Evolutionary conservation across 352 stramenopile genomes (phyloP).

Genomic region (Pythium vanterpoolii): DNA sequence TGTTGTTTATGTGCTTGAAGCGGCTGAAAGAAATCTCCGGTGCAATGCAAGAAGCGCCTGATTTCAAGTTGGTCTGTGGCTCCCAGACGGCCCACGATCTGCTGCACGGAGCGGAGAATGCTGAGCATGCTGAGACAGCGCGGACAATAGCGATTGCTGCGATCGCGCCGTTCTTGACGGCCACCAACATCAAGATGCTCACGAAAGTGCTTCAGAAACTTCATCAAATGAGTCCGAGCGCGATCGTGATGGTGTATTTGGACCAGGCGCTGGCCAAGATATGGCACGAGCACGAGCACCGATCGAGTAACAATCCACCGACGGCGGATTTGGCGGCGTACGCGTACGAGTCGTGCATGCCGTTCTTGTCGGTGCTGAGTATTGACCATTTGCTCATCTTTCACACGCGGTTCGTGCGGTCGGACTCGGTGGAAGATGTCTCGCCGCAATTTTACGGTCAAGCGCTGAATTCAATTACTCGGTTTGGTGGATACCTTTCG

Average conservation of each 20-base stretch:
- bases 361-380: slow-evolving; percentile 58
- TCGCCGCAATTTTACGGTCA: slow-evolving; percentile 54
- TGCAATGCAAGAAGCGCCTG: slow-evolving; percentile 14
- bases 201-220: slow-evolving; percentile 76
- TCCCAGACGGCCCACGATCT: slow-evolving; percentile 36
- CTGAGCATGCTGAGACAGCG: slow-evolving; percentile 3
- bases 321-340: slow-evolving; percentile 47
- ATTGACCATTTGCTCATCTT: slow-evolving; percentile 72
- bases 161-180: slow-evolving; percentile 45
- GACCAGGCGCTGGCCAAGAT: slow-evolving; percentile 42
- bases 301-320: slow-evolving; percentile 4
- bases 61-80: slow-evolving; percentile 63
- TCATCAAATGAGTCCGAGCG: slow-evolving; percentile 49
- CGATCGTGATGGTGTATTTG: slow-evolving; percentile 69
- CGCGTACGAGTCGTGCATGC: slow-evolving; percentile 67
- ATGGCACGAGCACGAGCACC: slow-evolving; percentile 37
- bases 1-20: slow-evolving; percentile 81
- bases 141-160: slow-evolving; percentile 37
- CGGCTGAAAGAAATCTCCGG: slow-evolving; percentile 52
- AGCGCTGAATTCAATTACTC: slow-evolving; percentile 24
- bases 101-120: slow-evolving; percentile 22
- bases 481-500: slow-evolving; percentile 39
- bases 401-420: slow-evolving; percentile 37
- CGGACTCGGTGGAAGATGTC: slow-evolving; percentile 18
- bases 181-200: slow-evolving; percentile 62